Percentiles rank a stretch among this genome's conserved stretches.
Conservation (phyloP, 2,329 filamentous ascomycete genomes). For the Stagonosporopsis tanaceti region DNA sequence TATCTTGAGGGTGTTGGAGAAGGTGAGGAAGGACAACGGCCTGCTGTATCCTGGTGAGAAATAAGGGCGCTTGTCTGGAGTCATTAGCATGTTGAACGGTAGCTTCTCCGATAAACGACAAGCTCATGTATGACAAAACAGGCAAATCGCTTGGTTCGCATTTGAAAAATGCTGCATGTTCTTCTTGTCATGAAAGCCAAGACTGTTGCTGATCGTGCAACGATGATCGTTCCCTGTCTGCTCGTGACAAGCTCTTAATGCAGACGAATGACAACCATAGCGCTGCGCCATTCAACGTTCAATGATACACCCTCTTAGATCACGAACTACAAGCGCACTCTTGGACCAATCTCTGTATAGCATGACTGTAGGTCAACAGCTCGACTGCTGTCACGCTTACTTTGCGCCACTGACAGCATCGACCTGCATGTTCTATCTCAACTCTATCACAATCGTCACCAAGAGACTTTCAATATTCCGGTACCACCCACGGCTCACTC, state of each 20-base stretch:
- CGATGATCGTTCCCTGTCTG: neutral
- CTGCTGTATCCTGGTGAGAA: conserved; percentile 44
- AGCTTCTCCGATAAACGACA: neutral
- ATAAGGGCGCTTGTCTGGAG: neutral
- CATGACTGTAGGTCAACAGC: neutral
- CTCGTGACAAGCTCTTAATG: conserved; percentile 1
- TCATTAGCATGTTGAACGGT: neutral
- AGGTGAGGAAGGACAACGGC: conserved; percentile 55
- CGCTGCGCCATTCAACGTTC: neutral
- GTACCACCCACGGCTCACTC: neutral
- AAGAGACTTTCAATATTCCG: conserved; percentile 1
- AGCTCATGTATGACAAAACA: neutral
- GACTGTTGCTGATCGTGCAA: neutral
- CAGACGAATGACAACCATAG: neutral
- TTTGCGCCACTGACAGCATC: conserved; percentile 1
- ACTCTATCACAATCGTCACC: neutral
- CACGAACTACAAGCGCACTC: neutral
- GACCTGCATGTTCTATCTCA: neutral
- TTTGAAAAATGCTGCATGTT: too few species aligned
- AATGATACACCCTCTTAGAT: neutral
- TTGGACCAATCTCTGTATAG: neutral
- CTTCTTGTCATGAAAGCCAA: too few species aligned
- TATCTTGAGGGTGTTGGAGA: conserved; percentile 54
- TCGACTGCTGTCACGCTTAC: neutral
- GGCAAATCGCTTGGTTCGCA: too few species aligned